phyloP scores from a whole-genome alignment of 176 grass and related monocot genomes.

The Thinopyrum elongatum region DNA sequence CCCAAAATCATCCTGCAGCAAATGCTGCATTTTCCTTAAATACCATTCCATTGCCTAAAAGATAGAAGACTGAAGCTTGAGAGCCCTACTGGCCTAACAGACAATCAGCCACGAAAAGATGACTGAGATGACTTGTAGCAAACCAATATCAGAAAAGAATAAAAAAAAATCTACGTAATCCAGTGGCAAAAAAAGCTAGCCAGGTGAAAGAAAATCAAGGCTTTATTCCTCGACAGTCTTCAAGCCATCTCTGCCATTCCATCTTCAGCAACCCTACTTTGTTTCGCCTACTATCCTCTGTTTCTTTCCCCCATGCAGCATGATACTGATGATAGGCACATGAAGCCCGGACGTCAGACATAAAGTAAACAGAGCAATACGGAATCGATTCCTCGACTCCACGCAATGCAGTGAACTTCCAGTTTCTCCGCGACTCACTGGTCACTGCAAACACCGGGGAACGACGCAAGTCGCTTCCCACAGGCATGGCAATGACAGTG shows the following conservation, averaged over 20 bases:
- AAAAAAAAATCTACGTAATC: neutral
- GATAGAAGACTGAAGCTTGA: constrained; percentile 9
- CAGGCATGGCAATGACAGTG: neutral
- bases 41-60: neutral
- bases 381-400: neutral
- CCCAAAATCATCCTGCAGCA: neutral
- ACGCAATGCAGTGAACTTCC: neutral
- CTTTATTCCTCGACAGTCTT: neutral
- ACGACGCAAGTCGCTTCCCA: neutral
- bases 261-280: neutral
- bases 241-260: neutral
- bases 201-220: neutral
- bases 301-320: neutral
- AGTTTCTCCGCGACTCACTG: neutral
- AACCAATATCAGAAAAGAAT: neutral
- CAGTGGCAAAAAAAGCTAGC: neutral
- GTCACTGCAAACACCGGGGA: neutral
- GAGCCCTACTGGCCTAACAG: neutral
- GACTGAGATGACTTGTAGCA: neutral
- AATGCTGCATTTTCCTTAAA: neutral
- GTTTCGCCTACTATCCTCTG: neutral
- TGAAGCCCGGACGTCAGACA: neutral
- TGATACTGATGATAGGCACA: neutral
- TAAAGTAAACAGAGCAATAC: neutral
- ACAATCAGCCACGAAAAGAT: constrained; percentile 8